Percentiles rank a stretch among this genome's conserved stretches.
phyloP scores from a whole-genome alignment of 1,139 yeast genomes.

The Magnusiomyces paraingens region DNA sequence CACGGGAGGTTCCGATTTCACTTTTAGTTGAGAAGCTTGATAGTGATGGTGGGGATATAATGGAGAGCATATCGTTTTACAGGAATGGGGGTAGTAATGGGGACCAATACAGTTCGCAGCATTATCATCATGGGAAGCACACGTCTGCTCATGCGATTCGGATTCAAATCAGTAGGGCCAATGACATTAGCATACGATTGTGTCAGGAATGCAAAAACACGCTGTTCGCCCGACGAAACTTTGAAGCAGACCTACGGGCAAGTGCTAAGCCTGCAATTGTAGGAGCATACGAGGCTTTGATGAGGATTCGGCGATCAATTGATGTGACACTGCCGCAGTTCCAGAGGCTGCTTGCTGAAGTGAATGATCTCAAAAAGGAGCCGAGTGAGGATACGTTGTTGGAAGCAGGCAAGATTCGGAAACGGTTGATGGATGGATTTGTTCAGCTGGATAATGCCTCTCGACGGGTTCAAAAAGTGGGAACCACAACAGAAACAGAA shows the following conservation, averaged over 20 bases:
- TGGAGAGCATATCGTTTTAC: neutral
- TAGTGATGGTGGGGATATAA: constrained; percentile 16
- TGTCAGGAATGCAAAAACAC: constrained; percentile 64
- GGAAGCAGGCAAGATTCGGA: constrained; percentile 39
- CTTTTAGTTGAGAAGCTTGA: constrained; percentile 40
- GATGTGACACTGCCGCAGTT: constrained; percentile 39
- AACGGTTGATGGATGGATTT: constrained; percentile 40
- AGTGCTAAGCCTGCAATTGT: constrained; percentile 22
- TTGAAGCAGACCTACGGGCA: constrained; percentile 35
- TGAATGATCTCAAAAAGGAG: constrained; percentile 31
- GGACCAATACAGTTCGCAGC: no score
- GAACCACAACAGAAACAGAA: constrained; percentile 36
- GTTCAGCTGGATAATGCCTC: constrained; percentile 41
- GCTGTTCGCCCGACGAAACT: constrained; percentile 52
- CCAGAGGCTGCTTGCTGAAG: constrained; percentile 33
- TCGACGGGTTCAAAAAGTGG: constrained; percentile 34
- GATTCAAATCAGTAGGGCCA: constrained; percentile 18
- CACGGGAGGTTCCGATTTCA: constrained; percentile 60
- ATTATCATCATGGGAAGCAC: no score
- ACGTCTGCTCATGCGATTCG: no score
- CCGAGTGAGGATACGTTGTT: constrained; percentile 29
- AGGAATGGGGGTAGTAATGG: no score
- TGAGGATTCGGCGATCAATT: constrained; percentile 28
- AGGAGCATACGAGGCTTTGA: constrained; percentile 19
- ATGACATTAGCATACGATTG: constrained; percentile 42